Conservation (phyloP, 2,329 filamentous ascomycete species). For the Fusarium nematophilum region DNA sequence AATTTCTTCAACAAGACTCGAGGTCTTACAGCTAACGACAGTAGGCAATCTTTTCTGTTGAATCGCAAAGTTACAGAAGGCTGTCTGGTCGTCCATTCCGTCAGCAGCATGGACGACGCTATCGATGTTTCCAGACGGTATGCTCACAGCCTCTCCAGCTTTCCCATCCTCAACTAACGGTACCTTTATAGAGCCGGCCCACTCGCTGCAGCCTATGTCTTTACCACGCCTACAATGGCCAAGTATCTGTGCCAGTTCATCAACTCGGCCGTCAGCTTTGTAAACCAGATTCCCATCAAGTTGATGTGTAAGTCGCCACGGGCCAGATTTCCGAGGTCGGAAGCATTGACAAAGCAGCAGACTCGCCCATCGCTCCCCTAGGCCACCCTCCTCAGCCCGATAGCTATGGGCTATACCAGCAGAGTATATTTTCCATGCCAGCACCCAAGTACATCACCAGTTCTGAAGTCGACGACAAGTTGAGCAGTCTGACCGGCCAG, state of each 20-base stretch:
- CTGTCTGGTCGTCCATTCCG: constrained; percentile 21
- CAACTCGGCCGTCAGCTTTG: constrained; percentile 14
- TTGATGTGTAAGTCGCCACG: constrained; percentile 10
- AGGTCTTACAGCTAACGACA: fast-evolving
- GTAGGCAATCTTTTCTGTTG: constrained; percentile 8
- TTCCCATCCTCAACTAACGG: fast-evolving
- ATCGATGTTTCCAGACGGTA: constrained; percentile 19
- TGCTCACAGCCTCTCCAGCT: neutral
- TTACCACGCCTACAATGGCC: constrained; percentile 21
- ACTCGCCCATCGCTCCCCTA: constrained; percentile 12
- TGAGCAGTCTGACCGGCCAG: neutral
- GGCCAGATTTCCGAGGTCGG: fast-evolving
- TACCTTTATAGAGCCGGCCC: constrained; percentile 6
- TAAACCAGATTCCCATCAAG: constrained; percentile 20
- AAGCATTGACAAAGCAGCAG: neutral
- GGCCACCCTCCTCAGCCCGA: constrained; percentile 5
- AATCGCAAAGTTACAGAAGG: constrained; percentile 18
- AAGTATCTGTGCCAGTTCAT: constrained; percentile 29
- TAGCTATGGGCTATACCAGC: constrained; percentile 1
- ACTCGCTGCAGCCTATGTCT: constrained; percentile 18
- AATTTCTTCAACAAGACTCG: fast-evolving
- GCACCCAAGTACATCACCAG: constrained; percentile 23
- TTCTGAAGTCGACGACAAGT: neutral
- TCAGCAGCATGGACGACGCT: constrained; percentile 32
- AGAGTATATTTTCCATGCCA: constrained; percentile 11